Base-by-base conservation (phyloP, 225 moss, liverwort and hornwort genomes). In the Bryum argenteum region DNA sequence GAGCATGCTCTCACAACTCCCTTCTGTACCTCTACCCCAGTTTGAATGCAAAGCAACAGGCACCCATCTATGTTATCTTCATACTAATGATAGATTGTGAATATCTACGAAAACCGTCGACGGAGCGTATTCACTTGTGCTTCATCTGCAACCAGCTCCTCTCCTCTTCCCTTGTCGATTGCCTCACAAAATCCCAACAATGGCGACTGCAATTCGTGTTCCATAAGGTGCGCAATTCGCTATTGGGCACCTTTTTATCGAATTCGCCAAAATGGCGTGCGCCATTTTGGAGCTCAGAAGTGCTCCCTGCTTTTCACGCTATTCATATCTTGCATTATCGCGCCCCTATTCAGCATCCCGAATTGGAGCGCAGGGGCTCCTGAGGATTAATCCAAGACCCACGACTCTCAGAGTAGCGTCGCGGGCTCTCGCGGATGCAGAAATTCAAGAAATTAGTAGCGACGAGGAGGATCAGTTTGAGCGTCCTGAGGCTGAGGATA, bases 261-360 rank as follows among this genome's bases (percentile, higher is more conserved):
- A 12, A 67, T n/a, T n/a, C n/a, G 22, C 56, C 55, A 39, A 53
- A 45, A 81, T 81, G 81, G 81, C 63, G 23, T 71, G 66, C 58
- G 14, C 48, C 48, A 48, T 33, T 33, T 6, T 33, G 33, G 4
- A 33, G 33, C 33, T 33, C 33, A 33, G 2, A 33, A 33, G 33
- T 33, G 33, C 33, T 33, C 33, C 33, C 33, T 33, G 33, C 33
- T 33, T 33, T 33, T 33, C 33, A 4, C 33, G 33, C 33, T 33
- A 33, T 33, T 33, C 33, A 33, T 5, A 33, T 33, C 33, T 33
- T 33, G 33, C 33, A 33, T 33, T 33, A 33, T 33, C 33, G 5
- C 33, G 33, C 33, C 33, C 33, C 26, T 26, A 2, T 26, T 26
- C 4, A 26, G 4, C 26, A 26, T 26, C 26, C 33, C 33, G 33